A percentile compares a stretch with the other conserved stretches of the same genome.
These are phyloP conservation scores for Peribolospora kevripleyi DNA, from an alignment of 768 basidiomycete genomes.

Conservation along the genomic window DNA sequence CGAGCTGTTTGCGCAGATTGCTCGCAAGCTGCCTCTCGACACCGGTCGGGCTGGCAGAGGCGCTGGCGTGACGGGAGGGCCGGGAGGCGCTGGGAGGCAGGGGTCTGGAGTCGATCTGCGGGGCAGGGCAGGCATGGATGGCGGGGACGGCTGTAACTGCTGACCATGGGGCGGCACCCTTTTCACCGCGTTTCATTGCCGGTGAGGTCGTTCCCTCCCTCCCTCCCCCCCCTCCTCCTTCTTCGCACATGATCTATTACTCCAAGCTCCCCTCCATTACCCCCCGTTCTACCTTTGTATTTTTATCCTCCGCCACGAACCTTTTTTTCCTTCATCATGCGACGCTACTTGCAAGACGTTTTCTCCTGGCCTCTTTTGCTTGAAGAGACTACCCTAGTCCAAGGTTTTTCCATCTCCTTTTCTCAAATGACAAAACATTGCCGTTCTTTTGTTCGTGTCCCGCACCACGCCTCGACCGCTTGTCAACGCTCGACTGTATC, in stretches of 20 bases:
- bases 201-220: neutral
- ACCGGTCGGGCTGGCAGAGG: neutral
- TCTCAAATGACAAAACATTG: no score
- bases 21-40: conserved; percentile 6
- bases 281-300: no score
- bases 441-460: no score
- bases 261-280: no score
- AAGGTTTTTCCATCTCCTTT: no score
- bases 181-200: neutral
- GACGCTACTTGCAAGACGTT: no score
- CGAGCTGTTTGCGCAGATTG: conserved; percentile 66
- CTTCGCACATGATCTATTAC: neutral
- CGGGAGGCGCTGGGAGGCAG: neutral
- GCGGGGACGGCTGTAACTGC: conserved; percentile 7
- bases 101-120: conserved; percentile 6
- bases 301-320: no score
- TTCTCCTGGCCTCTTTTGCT: no score
- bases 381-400: no score
- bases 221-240: neutral
- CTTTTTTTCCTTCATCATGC: no score
- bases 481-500: no score
- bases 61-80: neutral
- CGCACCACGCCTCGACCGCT: no score
- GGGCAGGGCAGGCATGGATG: neutral
- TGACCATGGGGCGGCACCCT: neutral